Evolutionary conservation across 1,284 basidiomycete genomes (phyloP).

Genomic region (Puccinia horiana): DNA sequence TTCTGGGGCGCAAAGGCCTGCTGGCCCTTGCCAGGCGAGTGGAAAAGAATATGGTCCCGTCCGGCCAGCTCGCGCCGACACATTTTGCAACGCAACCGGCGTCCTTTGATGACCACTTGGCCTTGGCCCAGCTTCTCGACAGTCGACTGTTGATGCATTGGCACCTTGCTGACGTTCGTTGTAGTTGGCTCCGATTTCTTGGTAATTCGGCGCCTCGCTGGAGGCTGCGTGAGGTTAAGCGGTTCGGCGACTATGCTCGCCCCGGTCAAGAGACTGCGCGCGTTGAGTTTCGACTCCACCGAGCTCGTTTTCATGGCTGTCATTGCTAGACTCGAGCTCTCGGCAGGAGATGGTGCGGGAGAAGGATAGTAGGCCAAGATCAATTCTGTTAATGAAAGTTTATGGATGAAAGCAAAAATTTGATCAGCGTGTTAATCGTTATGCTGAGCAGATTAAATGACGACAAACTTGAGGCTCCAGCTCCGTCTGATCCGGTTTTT

Average conservation of each 20-base stretch:
- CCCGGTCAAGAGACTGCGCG: neutral
- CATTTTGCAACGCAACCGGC: constrained; percentile 35
- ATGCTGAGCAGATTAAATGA: neutral
- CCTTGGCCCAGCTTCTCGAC: constrained; percentile 35
- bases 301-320: constrained; percentile 15
- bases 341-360: constrained; percentile 22
- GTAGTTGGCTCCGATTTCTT: neutral
- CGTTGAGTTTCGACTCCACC: constrained; percentile 1
- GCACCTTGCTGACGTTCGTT: neutral
- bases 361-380: constrained; percentile 47
- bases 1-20: constrained; percentile 55
- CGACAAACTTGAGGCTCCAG: constrained; percentile 30
- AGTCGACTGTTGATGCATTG: neutral
- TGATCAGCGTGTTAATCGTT: neutral
- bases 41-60: constrained; percentile 37
- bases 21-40: constrained; percentile 53
- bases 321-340: neutral
- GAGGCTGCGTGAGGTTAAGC: neutral
- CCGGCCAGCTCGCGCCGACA: constrained; percentile 39
- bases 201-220: neutral
- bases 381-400: constrained; percentile 16
- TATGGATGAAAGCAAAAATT: neutral
- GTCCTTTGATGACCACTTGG: constrained; percentile 26
- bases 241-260: neutral
- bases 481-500: constrained; percentile 19